Evolutionary conservation across 1,284 basidiomycete genomes (phyloP).

Genomic region (Wallemia ichthyophaga): DNA sequence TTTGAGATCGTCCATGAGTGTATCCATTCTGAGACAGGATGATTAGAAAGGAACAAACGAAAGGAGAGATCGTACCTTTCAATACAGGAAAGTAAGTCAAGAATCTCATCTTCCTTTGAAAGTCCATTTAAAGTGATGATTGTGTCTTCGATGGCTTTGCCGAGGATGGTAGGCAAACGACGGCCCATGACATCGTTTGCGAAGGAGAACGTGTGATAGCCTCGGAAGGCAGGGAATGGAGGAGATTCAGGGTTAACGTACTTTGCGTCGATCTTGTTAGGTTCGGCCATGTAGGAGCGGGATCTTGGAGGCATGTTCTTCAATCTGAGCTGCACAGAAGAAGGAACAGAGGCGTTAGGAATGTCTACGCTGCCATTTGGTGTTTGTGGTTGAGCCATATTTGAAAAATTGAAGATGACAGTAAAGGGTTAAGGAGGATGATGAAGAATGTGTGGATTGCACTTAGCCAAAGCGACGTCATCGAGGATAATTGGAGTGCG

Average conservation of each 20-base stretch:
- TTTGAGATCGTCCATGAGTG: conserved; percentile 49
- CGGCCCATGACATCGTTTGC: conserved; percentile 47
- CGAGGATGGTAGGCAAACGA: conserved; percentile 74
- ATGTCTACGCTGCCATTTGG: neutral
- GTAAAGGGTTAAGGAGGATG: no score
- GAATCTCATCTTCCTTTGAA: conserved; percentile 50
- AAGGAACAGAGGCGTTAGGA: neutral
- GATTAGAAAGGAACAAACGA: conserved; percentile 4
- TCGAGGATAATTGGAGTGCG: no score
- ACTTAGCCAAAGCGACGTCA: no score
- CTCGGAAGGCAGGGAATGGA: conserved; percentile 80
- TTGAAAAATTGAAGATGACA: no score
- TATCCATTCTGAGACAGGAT: conserved; percentile 29
- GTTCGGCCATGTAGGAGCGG: conserved; percentile 5
- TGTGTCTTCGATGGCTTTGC: conserved; percentile 81
- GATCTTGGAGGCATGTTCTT: conserved; percentile 31
- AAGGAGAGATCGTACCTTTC: conserved; percentile 16
- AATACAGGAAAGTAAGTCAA: conserved; percentile 63
- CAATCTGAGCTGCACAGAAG: conserved; percentile 30
- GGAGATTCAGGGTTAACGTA: conserved; percentile 54
- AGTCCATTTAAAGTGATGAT: conserved; percentile 63
- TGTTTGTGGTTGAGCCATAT: neutral
- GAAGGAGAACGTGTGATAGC: conserved; percentile 85
- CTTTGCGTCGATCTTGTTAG: conserved; percentile 2
- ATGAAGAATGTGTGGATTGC: no score